Conservation (phyloP, 2,329 filamentous ascomycete species). For the Emmonsiellopsis sp. region DNA sequence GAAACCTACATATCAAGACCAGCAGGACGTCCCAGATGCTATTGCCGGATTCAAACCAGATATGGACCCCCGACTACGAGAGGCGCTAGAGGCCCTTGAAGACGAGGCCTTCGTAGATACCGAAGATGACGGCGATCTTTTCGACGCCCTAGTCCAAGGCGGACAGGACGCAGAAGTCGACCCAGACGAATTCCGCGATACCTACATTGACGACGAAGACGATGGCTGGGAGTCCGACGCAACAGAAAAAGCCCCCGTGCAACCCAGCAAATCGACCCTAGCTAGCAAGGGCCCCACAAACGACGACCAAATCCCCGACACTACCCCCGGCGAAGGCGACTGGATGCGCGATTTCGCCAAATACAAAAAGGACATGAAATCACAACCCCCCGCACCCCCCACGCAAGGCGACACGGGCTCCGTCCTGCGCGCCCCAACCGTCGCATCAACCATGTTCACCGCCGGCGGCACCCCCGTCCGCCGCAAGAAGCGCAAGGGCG, state of each 20-base stretch:
- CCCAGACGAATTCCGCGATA: slow-evolving; percentile 67
- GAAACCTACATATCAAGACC: slow-evolving; percentile 74
- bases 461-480: slow-evolving; percentile 58
- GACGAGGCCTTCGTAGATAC: slow-evolving; percentile 90
- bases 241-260: slow-evolving; percentile 62
- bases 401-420: slow-evolving; percentile 30
- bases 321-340: slow-evolving; percentile 58
- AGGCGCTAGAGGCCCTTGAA: slow-evolving; percentile 86
- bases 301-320: slow-evolving; percentile 29
- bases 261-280: slow-evolving; percentile 22
- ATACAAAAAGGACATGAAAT: slow-evolving; percentile 70
- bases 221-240: slow-evolving; percentile 92
- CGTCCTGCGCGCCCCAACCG: slow-evolving; percentile 24
- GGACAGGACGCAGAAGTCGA: slow-evolving; percentile 60
- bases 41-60: slow-evolving; percentile 93
- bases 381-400: slow-evolving; percentile 27
- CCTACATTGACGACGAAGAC: slow-evolving; percentile 50
- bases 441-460: slow-evolving; percentile 37
- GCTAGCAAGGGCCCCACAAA: slow-evolving; percentile 18
- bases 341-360: slow-evolving; percentile 92
- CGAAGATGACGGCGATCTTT: slow-evolving; percentile 71
- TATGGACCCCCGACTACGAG: slow-evolving; percentile 87
- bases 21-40: slow-evolving; percentile 84
- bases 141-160: slow-evolving; percentile 60
- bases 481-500: slow-evolving; percentile 90